Evolutionary conservation across 257 asterid genomes (phyloP), one percentile per base, ranked within the genome.

Genomic region (Plantago elongata): DNA sequence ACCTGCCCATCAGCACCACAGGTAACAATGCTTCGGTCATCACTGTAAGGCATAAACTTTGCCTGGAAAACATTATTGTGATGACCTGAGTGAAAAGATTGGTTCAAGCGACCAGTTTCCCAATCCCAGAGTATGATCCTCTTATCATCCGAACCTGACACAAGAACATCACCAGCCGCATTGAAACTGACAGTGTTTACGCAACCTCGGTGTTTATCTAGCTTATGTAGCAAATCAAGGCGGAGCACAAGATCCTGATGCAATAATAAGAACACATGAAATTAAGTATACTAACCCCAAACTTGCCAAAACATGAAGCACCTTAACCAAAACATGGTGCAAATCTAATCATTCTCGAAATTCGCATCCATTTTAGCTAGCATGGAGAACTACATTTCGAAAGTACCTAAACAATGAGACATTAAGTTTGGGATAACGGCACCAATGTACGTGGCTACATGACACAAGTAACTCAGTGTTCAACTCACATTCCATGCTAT

Each of bases 1-100:
- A 90, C 98, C 98, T 88, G 92, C 49, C 98, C 98, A 72, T 91
- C 98, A 70, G 98, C 98, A 67, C 93, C 95, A 44, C 93, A 88
- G 7, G 95, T 91, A 57, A 86, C 97, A 69, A 91, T 79, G 76
- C 84, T 86, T 54, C 81, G 83, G 67, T 88, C 98, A n/a, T 82
- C 87, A 1, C 90, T 68, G 81, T 70, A 82, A 51, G 96, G 96
- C 92, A 91, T 88, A 63, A 86, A 37, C 72, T 86, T 92, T 57
- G 99, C 99, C 71, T 92, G 97, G 65, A 92, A 92, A 46, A 86
- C 85, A 77, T 86, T 92, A 82, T 84, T 83, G 60, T 68, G 68
- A 65, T 92, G 97, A 49, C 87, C 96, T 4, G 99, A 89, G 66
- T 78, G 84, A 74, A 83, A 89, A 64, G 87, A 76, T 55, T 86